Percentiles rank a stretch among this genome's conserved stretches.
phyloP scores from a whole-genome alignment of 352 stramenopile genomes.

The Blastocystis sp. region DNA sequence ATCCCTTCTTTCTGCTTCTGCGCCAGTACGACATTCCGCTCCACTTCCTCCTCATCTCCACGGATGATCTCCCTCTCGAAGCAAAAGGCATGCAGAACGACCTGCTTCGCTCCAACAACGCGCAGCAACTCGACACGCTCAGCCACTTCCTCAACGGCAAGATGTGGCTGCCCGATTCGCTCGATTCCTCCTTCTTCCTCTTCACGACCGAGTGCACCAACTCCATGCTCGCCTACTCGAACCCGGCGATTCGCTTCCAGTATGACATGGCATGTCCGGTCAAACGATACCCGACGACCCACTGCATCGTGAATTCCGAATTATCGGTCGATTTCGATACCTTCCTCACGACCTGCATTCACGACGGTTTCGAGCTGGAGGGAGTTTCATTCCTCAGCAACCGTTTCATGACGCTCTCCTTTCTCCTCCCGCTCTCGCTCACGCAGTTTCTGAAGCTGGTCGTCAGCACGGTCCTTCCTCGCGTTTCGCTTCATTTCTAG shows the following conservation, averaged over 20 bases:
- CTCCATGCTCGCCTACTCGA: neutral
- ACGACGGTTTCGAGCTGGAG: slow-evolving; percentile 32
- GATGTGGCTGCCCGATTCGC: neutral
- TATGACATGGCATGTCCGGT: neutral
- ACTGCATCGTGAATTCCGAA: neutral
- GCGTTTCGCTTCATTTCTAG: neutral
- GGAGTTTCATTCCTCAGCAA: neutral
- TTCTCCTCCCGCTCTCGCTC: slow-evolving; percentile 8
- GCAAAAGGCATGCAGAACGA: neutral
- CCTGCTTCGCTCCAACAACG: neutral
- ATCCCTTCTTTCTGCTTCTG: slow-evolving; percentile 10
- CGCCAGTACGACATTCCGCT: slow-evolving; percentile 10
- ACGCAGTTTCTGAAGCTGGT: slow-evolving; percentile 31
- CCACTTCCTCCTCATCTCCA: neutral
- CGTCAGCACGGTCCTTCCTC: neutral
- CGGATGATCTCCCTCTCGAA: neutral
- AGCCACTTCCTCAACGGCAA: neutral
- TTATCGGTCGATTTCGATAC: slow-evolving; percentile 18
- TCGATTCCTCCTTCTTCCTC: slow-evolving; percentile 11
- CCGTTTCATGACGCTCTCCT: neutral
- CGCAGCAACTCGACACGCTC: neutral
- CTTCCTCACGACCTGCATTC: neutral
- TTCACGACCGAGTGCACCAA: neutral
- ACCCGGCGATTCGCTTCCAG: neutral
- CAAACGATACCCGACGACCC: neutral